Evolutionary conservation across 129 eudicot genomes (phyloP).

Genomic region (Chrysanthemum lavandulifolium): DNA sequence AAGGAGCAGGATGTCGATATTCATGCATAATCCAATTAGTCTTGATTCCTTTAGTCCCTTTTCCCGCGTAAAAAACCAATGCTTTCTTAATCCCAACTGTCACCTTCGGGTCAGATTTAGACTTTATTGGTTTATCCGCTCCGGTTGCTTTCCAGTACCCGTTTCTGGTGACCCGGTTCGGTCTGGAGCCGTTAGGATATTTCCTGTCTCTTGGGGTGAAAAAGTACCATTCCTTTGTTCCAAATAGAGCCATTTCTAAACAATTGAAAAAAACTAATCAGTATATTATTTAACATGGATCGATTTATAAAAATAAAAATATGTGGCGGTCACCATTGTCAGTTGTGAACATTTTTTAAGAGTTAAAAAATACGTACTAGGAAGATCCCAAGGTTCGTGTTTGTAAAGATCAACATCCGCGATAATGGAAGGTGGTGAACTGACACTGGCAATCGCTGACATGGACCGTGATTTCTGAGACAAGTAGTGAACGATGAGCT

Average conservation of each 20-base stretch:
- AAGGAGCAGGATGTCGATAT: constrained; percentile 17
- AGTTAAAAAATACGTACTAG: constrained; percentile 17
- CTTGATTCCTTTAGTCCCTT: constrained; percentile 28
- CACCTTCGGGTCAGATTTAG: constrained; percentile 1
- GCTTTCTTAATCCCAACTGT: constrained; percentile 33
- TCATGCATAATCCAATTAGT: constrained; percentile 47
- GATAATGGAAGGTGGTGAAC: constrained; percentile 23
- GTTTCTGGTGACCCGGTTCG: constrained; percentile 33
- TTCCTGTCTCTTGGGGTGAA: constrained; percentile 39
- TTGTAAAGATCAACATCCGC: constrained; percentile 39
- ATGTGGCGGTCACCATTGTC: too few species aligned
- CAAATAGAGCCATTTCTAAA: constrained; percentile 34
- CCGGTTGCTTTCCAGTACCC: constrained; percentile 47
- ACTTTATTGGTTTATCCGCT: constrained; percentile 31
- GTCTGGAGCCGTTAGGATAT: constrained; percentile 37
- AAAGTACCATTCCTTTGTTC: constrained; percentile 41
- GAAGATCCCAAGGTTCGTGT: constrained; percentile 39
- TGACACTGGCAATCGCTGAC: not conserved
- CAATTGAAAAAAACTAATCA: not conserved
- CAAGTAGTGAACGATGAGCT: constrained; percentile 30
- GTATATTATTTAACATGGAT: too few species aligned
- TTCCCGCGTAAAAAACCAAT: constrained; percentile 33
- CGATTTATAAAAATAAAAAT: too few species aligned
- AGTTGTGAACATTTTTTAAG: not conserved
- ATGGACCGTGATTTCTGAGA: constrained; percentile 11